Evolutionary conservation across 306 rosid species (phyloP), one percentile per base, ranked within the genome.

Genomic region (Ormosia emarginata): DNA sequence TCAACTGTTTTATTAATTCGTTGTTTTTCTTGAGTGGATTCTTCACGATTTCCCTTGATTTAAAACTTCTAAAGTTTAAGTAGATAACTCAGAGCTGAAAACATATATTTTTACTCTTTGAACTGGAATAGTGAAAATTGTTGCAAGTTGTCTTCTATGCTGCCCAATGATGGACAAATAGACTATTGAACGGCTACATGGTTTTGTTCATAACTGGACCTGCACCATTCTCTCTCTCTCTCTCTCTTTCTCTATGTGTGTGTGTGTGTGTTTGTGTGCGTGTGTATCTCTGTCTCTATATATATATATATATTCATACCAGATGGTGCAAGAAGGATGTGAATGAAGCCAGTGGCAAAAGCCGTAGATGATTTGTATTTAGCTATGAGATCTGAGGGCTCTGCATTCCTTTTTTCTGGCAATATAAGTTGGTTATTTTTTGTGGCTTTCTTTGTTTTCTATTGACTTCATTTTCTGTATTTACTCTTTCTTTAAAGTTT

Each of bases 341-440:
- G 83, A 68, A 37, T 57, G 63, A 71, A 71, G 67, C 74, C 62
- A n/a, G 68, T 71, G 68, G 18, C 24, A 37, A 34, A 40, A 52
- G 56, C 70, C 41, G 43, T 64, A 40, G 41, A 57, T 85, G 88
- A 82, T 58, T 24, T 39, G 7, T 57, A 41, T 10, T 32, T 79
- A 75, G 73, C 86, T 76, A 82, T 82, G 82, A 76, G 81, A 75
- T 76, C 82, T 76, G 82, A 82, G 86, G 82, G 85, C 77, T 46
- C 1, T 66, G 44, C 39, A 15, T 43, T 40, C 29, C 2, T 44
- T 64, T 65, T 43, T 55, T 36, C 3, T 24, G 17, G 37, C 32
- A 30, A n/a, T 13, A 6, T 39, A 6, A 12, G 13, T 3, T 6
- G 24, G 15, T 15, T 18, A 7, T 2, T 57, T 37, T 53, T 47